Evolutionary conservation across 257 asterid genomes (phyloP).

Genomic region (Solanum pimpinellifolium): DNA sequence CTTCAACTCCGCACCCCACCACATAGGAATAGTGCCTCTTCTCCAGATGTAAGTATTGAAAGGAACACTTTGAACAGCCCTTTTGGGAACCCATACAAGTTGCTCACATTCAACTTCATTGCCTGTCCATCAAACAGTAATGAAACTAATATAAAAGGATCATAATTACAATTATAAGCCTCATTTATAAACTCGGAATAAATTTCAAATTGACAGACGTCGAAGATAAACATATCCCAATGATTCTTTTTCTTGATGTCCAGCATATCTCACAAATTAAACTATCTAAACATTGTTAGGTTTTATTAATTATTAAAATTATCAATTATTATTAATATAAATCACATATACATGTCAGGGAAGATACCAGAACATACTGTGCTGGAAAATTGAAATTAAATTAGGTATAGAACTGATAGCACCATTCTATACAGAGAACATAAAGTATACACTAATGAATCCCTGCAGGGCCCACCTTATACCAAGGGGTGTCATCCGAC

Average conservation of each 20-base stretch:
- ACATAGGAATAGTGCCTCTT: conserved; percentile 95
- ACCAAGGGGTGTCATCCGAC: background rate
- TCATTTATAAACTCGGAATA: background rate
- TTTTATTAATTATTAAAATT: background rate
- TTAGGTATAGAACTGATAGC: background rate
- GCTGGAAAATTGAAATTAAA: background rate
- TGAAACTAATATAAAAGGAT: background rate
- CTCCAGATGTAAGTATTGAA: conserved; percentile 91
- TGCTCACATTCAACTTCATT: conserved; percentile 99
- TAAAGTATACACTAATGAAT: background rate
- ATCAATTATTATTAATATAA: background rate
- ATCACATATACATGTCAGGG: background rate
- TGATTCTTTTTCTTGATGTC: background rate
- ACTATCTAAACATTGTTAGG: background rate
- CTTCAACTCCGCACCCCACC: conserved; percentile 99
- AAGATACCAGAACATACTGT: background rate
- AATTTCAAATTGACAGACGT: background rate
- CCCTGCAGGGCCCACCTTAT: background rate
- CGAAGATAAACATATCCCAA: background rate
- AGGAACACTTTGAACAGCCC: conserved; percentile 71
- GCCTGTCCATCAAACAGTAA: conserved; percentile 49
- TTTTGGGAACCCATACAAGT: conserved; percentile 87
- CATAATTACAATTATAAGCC: background rate
- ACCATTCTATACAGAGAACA: background rate
- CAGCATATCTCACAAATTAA: background rate